Base-by-base conservation (phyloP, 768 basidiomycete species). In the Glaciozyma antarctica region DNA sequence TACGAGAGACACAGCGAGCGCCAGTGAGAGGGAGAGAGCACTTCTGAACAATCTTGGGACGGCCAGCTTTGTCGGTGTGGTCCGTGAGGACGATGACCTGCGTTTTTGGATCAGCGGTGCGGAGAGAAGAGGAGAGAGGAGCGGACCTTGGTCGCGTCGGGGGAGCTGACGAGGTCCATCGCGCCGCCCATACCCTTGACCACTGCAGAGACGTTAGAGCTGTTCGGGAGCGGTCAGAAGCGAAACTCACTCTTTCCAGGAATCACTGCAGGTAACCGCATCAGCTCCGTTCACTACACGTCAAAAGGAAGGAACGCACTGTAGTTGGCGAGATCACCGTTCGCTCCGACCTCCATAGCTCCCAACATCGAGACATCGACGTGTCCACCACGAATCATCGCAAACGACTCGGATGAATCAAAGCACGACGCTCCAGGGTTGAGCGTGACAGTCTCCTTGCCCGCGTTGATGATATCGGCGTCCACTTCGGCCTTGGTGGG, bases 381-480 rank as follows among this genome's bases (percentile, higher is more conserved):
- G 77, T 97, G 93, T 8, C 93, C 93, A 53, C 93, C 93, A 60
- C 93, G 88, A 77, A 97, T 95, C 93, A 97, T 97, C 16, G 88
- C 88, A 73, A 97, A 97, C 5, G 90, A 92, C 77, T 95, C 92
- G 72, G 84, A 84, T 5, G 90, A 92, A 77, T 93, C 93, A 75
- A 97, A 97, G 12, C 91, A 79, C 6, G 92, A 87, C 34, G 91
- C 89, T 30, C 93, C 93, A 28, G 91, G 91, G 28, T 95, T 80
- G 15, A 97, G 81, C 8, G 93, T 95, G 56, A 95, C 84, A 8
- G 90, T 92, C 78, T 94, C 90, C 76, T 95, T 95, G 26, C 91
- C 91, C 48, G 91, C 92, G 71, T 95, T 95, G 73, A 94, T 88
- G 69, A 93, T 82, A 76, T 95, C 91, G 47, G 78, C 74, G 70